A percentile compares a stretch with the other conserved stretches of the same genome.
phyloP scores from a whole-genome alignment of 768 basidiomycete species.

The Leccinum rimulosum region DNA sequence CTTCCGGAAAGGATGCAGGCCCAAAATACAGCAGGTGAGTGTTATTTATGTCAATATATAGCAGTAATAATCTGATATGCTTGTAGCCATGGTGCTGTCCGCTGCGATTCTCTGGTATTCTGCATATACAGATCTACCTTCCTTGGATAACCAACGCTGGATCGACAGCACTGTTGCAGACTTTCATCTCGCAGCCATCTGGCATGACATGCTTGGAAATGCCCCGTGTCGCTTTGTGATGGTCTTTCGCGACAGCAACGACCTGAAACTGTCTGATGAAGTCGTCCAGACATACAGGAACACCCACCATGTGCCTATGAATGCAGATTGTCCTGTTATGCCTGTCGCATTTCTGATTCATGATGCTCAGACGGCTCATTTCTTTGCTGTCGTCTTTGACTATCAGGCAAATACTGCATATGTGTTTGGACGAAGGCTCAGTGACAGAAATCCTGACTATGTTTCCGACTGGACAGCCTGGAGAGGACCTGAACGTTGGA shows the following conservation, averaged over 20 bases:
- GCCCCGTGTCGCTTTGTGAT: not conserved
- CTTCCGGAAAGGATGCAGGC: not conserved
- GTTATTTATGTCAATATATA: not conserved
- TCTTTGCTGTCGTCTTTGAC: not conserved
- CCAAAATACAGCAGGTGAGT: not conserved
- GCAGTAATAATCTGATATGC: not conserved
- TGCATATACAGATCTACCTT: not conserved
- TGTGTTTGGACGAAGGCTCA: not conserved
- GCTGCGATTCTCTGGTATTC: not conserved
- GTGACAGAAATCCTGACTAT: not conserved
- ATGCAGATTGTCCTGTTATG: not conserved
- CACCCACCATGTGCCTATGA: not conserved
- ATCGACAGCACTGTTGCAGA: slow-evolving; percentile 1
- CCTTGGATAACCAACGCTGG: not conserved
- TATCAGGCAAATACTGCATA: not conserved
- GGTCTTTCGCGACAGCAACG: not conserved
- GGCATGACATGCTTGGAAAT: not conserved
- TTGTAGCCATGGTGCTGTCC: not conserved
- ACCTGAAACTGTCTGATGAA: not conserved
- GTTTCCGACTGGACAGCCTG: not conserved
- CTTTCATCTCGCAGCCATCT: slow-evolving; percentile 4
- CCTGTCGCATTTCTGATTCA: not conserved
- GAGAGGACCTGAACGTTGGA: slow-evolving; percentile 2
- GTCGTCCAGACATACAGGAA: not conserved
- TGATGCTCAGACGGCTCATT: not conserved